Evolutionary conservation across 1,139 yeast genomes (phyloP).

Genomic region (Magnusiomyces suaveolens): DNA sequence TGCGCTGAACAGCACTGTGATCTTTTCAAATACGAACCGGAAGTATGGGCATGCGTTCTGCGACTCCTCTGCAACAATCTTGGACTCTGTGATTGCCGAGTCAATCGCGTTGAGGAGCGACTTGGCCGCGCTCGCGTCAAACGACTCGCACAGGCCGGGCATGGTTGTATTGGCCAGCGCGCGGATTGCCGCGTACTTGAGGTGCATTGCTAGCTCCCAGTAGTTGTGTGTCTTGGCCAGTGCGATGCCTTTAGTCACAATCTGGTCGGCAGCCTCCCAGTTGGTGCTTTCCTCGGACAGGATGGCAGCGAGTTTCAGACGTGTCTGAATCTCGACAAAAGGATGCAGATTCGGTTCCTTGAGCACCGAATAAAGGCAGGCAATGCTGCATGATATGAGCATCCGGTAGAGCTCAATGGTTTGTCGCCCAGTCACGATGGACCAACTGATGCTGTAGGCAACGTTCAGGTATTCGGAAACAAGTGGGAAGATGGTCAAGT

Average conservation of each 20-base stretch:
- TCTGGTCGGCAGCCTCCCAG: constrained; percentile 10
- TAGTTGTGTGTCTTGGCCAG: constrained; percentile 12
- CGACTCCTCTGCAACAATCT: background rate
- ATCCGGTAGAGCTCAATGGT: constrained; percentile 8
- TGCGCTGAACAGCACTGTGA: constrained; percentile 6
- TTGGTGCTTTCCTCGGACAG: constrained; percentile 13
- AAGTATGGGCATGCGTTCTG: background rate
- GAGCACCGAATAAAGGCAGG: constrained; percentile 10
- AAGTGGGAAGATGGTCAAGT: constrained; percentile 13
- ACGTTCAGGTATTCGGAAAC: constrained; percentile 10
- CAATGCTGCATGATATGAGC: constrained; percentile 9
- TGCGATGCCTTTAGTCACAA: constrained; percentile 13
- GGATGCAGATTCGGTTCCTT: constrained; percentile 12
- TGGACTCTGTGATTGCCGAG: background rate
- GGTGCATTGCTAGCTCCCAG: constrained; percentile 7
- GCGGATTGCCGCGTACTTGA: constrained; percentile 10
- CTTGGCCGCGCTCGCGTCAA: background rate
- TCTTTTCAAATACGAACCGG: constrained; percentile 4
- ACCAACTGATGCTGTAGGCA: constrained; percentile 13
- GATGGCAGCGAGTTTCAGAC: constrained; percentile 12
- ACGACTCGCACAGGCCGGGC: too few species aligned
- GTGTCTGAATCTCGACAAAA: constrained; percentile 13
- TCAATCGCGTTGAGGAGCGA: background rate
- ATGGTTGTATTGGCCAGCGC: constrained; percentile 6
- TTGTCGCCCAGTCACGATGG: constrained; percentile 10